These are phyloP conservation scores for Eutrema heterophyllum DNA, from an alignment of 345 rosid species.

Conservation along the genomic window DNA sequence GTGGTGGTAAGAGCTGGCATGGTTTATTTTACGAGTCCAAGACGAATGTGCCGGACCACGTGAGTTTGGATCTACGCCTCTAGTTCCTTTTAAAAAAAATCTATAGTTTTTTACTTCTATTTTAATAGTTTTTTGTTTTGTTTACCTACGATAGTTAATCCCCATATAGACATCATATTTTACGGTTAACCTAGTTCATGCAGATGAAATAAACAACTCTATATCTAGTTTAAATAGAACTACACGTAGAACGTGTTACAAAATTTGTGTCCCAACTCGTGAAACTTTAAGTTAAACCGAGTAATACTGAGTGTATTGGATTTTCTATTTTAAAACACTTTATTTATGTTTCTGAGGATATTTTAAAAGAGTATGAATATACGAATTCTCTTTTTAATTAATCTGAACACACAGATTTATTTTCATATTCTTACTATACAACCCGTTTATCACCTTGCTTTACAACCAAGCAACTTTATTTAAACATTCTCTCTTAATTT, in stretches of 20 bases:
- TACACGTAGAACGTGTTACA: background rate
- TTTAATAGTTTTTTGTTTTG: background rate
- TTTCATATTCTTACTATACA: background rate
- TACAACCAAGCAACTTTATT: background rate
- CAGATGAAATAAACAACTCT: slow-evolving; percentile 4
- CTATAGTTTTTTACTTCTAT: background rate
- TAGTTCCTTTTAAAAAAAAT: background rate
- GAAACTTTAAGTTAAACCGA: background rate
- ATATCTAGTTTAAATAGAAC: background rate
- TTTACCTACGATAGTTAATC: background rate
- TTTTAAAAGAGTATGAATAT: background rate
- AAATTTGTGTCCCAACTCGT: background rate
- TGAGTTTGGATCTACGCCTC: slow-evolving; percentile 37
- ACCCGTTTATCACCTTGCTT: background rate
- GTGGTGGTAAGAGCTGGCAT: slow-evolving; percentile 7
- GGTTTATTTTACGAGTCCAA: slow-evolving; percentile 14
- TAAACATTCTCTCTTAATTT: background rate
- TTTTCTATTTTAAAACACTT: background rate
- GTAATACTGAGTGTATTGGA: background rate
- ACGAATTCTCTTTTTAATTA: background rate
- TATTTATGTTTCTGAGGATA: background rate
- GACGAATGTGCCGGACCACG: slow-evolving; percentile 24
- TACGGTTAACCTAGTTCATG: slow-evolving; percentile 9
- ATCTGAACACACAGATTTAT: too few relatives aligned
- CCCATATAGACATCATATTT: background rate